Evolutionary conservation across 2,329 filamentous ascomycete genomes (phyloP).

Genomic region (Curvularia verruculosa): DNA sequence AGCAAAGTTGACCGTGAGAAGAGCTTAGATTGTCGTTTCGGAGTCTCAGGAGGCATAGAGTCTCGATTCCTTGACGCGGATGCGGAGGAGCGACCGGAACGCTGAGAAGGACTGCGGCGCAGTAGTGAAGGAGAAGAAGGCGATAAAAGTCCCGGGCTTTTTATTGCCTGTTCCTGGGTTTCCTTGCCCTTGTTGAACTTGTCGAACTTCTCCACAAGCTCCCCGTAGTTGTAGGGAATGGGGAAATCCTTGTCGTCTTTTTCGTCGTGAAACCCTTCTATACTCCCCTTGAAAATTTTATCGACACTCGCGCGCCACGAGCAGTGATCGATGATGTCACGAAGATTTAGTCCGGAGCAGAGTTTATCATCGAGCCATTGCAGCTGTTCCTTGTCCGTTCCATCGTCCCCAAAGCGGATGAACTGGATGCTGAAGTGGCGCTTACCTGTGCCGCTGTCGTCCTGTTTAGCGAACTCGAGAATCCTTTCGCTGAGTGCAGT

Average conservation of each 20-base stretch:
- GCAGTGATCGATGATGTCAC: constrained; percentile 27
- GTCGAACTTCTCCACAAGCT: neutral
- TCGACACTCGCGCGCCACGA: constrained; percentile 21
- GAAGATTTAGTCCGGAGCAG: neutral
- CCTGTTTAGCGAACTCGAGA: neutral
- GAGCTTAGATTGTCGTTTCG: neutral
- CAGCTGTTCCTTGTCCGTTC: neutral
- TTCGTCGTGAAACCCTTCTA: constrained; percentile 7
- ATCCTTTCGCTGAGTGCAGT: neutral
- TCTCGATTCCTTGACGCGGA: neutral
- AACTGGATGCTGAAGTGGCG: constrained; percentile 26
- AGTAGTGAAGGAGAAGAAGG: neutral
- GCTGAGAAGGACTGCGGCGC: neutral
- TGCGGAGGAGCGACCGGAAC: neutral
- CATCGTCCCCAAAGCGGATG: constrained; percentile 20
- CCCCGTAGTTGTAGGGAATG: neutral
- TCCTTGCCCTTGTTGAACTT: neutral
- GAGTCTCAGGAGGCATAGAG: neutral
- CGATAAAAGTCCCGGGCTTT: neutral
- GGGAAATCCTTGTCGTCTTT: neutral
- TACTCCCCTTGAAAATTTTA: constrained; percentile 25
- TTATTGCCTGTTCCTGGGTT: no score
- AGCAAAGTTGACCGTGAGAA: neutral
- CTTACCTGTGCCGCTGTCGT: neutral
- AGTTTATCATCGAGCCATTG: constrained; percentile 2